Conservation (phyloP, 129 eudicot genomes). For the Flaveria bidentis region DNA sequence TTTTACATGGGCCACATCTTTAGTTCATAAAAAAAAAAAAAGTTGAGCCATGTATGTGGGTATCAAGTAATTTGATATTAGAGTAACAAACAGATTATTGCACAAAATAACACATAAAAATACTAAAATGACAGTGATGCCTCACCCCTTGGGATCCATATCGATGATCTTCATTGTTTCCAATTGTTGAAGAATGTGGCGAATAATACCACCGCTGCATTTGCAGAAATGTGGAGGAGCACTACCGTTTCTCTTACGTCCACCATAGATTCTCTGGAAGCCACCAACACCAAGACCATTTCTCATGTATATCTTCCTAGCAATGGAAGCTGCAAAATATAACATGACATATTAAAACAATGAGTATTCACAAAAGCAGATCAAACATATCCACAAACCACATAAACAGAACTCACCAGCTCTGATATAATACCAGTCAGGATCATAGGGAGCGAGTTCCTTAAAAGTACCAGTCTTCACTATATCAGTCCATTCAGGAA, state of each 20-base stretch:
- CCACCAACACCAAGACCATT: conserved; percentile 82
- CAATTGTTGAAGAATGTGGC: conserved; percentile 73
- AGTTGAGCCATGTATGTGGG: neutral
- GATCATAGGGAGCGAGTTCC: conserved; percentile 79
- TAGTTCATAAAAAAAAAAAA: neutral
- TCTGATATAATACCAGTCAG: conserved; percentile 75
- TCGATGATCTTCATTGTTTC: conserved; percentile 67
- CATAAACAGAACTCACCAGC: conserved; percentile 44
- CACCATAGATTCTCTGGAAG: conserved; percentile 70
- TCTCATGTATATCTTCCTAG: conserved; percentile 75
- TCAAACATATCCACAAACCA: too few relatives aligned
- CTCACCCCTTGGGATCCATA: conserved; percentile 80
- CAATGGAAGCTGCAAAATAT: conserved; percentile 60
- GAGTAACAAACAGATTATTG: neutral
- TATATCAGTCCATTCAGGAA: conserved; percentile 76
- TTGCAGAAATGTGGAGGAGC: conserved; percentile 80
- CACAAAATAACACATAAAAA: neutral
- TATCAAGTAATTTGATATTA: neutral
- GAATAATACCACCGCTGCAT: conserved; percentile 67
- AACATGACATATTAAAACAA: neutral
- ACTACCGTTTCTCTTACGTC: conserved; percentile 74
- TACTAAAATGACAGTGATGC: neutral
- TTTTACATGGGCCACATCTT: too few relatives aligned
- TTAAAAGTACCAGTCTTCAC: conserved; percentile 69
- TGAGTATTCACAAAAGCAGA: neutral